Evolutionary conservation across 495 filamentous ascomycete species (phyloP), one percentile per base, ranked within the genome.

Genomic region (Cenococcum geophilum): DNA sequence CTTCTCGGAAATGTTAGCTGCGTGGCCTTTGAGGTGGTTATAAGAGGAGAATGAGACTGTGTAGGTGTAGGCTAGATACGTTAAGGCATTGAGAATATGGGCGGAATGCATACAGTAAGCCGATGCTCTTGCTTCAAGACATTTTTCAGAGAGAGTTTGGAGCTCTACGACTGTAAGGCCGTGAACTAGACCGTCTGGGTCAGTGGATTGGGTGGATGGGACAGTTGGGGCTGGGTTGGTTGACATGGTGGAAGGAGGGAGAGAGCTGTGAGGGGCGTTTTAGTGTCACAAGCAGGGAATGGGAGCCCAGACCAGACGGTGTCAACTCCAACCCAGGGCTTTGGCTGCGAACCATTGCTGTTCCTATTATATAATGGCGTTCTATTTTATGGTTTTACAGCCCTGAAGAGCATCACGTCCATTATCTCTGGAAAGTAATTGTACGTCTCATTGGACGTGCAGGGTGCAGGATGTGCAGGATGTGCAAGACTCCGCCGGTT

Each of bases 101-200:
- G 40, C 40, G 40, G 40, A 20, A 59, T 36, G 68, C 78, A 60
- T 74, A 80, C 89, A 92, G 78, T 96, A 95, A 42, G 91, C 87
- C n/a, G 76, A 73, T 9, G 75, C 78, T 72, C 91, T 92, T 62
- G 90, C 89, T 35, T 79, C 79, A 23, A 78, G 75, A 51, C 83
- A 82, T 64, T 80, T 80, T 27, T 71, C 65, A 11, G 78, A 80
- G 45, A 96, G 83, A 34, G 76, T 76, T 57, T 76, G 59, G 66
- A 92, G 80, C 68, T 92, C 84, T 27, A 74, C 67, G 6, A 74
- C 67, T 5, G 82, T 78, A 12, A 92, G 76, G 42, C 76, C 70
- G 70, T 82, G 74, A 43, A 75, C 67, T 54, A 72, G 48, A 18
- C 48, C 66, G 58, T 68, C 36, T 32, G 53, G 6, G 8, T 62